Percentiles rank a stretch among this genome's conserved stretches.
Evolutionary conservation across 805 yeast species (phyloP).

Genomic region (Teunomyces barrocoloradensis): DNA sequence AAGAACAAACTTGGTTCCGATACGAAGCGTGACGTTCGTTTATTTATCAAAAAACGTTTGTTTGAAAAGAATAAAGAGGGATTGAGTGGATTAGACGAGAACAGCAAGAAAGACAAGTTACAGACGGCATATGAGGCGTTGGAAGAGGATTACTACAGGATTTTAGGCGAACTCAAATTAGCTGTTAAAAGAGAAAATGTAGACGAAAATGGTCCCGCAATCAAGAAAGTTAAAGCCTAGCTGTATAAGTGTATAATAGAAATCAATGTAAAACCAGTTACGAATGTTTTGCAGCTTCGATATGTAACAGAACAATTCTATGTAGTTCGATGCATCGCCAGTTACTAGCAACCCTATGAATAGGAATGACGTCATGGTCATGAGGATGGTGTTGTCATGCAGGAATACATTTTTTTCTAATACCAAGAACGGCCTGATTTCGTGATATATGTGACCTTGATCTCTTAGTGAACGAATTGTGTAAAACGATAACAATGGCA

Average conservation of each 20-base stretch:
- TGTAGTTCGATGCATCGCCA: background rate
- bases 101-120: conserved; percentile 64
- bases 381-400: background rate
- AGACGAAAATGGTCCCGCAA: background rate
- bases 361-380: conserved; percentile 2
- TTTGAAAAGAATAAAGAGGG: conserved; percentile 81
- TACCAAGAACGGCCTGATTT: background rate
- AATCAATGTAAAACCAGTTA: background rate
- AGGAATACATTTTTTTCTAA: background rate
- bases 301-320: background rate
- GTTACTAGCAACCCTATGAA: conserved; percentile 3
- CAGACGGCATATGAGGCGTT: conserved; percentile 71
- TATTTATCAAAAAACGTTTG: conserved; percentile 70
- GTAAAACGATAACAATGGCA: too few species aligned
- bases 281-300: background rate
- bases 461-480: too few species aligned
- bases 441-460: too few species aligned
- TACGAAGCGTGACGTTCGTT: conserved; percentile 43
- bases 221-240: conserved; percentile 5
- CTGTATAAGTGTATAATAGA: background rate
- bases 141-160: conserved; percentile 67
- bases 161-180: conserved; percentile 37
- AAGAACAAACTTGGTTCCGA: conserved; percentile 20
- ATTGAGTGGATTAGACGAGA: conserved; percentile 59
- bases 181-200: conserved; percentile 15